Percentiles rank a stretch among this genome's conserved stretches.
Evolutionary conservation across 768 basidiomycete species (phyloP).

Genomic region (Grammothele lineata): DNA sequence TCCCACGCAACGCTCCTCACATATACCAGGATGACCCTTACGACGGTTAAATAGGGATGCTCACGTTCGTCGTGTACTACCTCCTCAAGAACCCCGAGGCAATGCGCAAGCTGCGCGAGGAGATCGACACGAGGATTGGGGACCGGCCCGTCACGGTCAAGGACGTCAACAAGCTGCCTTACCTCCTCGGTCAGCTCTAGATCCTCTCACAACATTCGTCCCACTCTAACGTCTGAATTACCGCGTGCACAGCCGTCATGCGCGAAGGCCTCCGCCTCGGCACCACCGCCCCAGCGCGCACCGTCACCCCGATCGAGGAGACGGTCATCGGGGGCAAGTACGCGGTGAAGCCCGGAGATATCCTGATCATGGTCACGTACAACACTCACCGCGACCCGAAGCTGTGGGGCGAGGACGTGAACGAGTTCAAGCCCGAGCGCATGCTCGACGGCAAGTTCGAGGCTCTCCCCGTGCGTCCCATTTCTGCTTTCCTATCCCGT

Average conservation of each 20-base stretch:
- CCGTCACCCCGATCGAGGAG: constrained; percentile 32
- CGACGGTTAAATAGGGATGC: constrained; percentile 23
- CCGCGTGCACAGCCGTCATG: constrained; percentile 31
- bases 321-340: constrained; percentile 39
- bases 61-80: constrained; percentile 40
- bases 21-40: too few species aligned
- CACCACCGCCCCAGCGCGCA: constrained; percentile 35
- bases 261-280: constrained; percentile 34
- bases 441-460: constrained; percentile 49
- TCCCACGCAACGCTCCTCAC: constrained; percentile 38
- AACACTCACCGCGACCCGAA: constrained; percentile 35
- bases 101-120: constrained; percentile 40
- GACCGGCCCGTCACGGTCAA: constrained; percentile 33
- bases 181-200: constrained; percentile 36
- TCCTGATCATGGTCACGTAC: constrained; percentile 27
- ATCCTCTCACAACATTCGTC: not conserved
- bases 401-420: constrained; percentile 46
- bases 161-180: constrained; percentile 39
- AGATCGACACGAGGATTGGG: constrained; percentile 45
- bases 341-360: constrained; percentile 28
- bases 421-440: constrained; percentile 41
- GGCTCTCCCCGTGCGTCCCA: constrained; percentile 32
- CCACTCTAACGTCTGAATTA: too few species aligned
- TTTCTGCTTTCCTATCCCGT: too few species aligned
- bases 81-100: constrained; percentile 40